A percentile compares a stretch with the other conserved stretches of the same genome.
Conservation (phyloP, 2,329 filamentous ascomycete species). For the Pseudogymnoascus sp. region DNA sequence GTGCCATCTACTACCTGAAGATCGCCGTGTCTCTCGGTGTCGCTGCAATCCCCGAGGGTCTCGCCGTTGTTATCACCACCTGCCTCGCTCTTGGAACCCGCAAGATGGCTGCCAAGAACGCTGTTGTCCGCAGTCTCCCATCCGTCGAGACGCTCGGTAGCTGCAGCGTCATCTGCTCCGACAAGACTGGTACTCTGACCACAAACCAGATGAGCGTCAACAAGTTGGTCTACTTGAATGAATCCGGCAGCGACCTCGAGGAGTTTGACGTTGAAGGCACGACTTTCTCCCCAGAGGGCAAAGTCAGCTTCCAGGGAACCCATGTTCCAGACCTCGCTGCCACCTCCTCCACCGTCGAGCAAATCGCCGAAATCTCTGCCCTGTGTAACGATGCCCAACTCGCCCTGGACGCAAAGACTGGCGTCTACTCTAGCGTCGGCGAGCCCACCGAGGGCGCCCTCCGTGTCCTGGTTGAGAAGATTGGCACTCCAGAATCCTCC, state of each 20-base stretch:
- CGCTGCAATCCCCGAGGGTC: slow-evolving; percentile 92
- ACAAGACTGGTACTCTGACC: slow-evolving; percentile 96
- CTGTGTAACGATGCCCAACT: slow-evolving; percentile 87
- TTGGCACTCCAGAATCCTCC: slow-evolving; percentile 59
- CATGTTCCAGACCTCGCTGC: slow-evolving; percentile 59
- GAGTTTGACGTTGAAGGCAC: slow-evolving; percentile 88
- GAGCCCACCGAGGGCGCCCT: slow-evolving; percentile 94
- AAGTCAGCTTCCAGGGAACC: slow-evolving; percentile 62
- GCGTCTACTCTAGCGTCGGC: slow-evolving; percentile 72
- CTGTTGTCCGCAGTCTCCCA: slow-evolving; percentile 88
- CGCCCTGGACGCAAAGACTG: slow-evolving; percentile 69
- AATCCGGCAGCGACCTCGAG: slow-evolving; percentile 64
- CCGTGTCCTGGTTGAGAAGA: slow-evolving; percentile 84
- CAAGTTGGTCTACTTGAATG: slow-evolving; percentile 78
- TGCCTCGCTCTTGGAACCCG: slow-evolving; percentile 91
- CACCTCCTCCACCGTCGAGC: slow-evolving; percentile 67
- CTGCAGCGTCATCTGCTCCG: slow-evolving; percentile 98
- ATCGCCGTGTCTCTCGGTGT: slow-evolving; percentile 98
- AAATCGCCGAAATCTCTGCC: slow-evolving; percentile 64
- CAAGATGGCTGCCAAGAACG: slow-evolving; percentile 98
- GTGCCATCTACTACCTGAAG: slow-evolving; percentile 98
- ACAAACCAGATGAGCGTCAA: slow-evolving; percentile 99
- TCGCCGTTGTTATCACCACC: slow-evolving; percentile 98
- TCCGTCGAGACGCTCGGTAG: slow-evolving; percentile 97
- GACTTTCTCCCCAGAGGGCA: slow-evolving; percentile 79